A percentile compares a stretch with the other conserved stretches of the same genome.
These are phyloP conservation scores for Tranzscheliella williamsii DNA, from an alignment of 1,284 basidiomycete genomes.

Conservation along the genomic window DNA sequence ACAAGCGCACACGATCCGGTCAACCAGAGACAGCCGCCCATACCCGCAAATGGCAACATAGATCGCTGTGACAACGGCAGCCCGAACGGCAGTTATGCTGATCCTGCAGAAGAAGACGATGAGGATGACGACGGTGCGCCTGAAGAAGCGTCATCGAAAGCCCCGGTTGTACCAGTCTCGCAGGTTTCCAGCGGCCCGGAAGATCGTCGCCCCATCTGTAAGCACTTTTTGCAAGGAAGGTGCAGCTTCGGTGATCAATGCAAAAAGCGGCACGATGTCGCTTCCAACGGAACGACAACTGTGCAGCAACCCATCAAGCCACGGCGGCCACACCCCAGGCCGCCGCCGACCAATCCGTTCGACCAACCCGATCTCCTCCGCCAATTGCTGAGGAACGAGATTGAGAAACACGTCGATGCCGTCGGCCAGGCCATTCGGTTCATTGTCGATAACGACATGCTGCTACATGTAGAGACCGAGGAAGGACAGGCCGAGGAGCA, in stretches of 20 bases:
- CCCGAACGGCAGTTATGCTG: background rate
- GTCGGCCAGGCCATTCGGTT: slow-evolving; percentile 91
- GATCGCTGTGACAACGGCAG: background rate
- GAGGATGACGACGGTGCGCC: slow-evolving; percentile 14
- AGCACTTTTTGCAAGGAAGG: slow-evolving; percentile 40
- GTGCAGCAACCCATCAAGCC: background rate
- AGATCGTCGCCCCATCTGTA: slow-evolving; percentile 32
- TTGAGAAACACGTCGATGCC: slow-evolving; percentile 85
- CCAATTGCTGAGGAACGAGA: slow-evolving; percentile 80
- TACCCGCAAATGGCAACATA: no score
- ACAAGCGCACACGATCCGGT: background rate
- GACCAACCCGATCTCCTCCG: slow-evolving; percentile 53
- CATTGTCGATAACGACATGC: slow-evolving; percentile 86
- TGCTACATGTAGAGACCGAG: slow-evolving; percentile 77
- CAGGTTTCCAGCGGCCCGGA: background rate
- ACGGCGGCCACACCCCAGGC: slow-evolving; percentile 39
- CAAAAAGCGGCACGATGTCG: slow-evolving; percentile 34
- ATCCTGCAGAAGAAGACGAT: background rate
- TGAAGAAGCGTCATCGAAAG: slow-evolving; percentile 20
- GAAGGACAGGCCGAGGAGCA: slow-evolving; percentile 76
- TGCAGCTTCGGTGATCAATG: slow-evolving; percentile 50
- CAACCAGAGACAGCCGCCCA: no score
- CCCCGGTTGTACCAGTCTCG: background rate
- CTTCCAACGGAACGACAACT: background rate
- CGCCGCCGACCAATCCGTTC: slow-evolving; percentile 53